Evolutionary conservation across 805 yeast genomes (phyloP).

Genomic region (Jamesozyma hellenica): DNA sequence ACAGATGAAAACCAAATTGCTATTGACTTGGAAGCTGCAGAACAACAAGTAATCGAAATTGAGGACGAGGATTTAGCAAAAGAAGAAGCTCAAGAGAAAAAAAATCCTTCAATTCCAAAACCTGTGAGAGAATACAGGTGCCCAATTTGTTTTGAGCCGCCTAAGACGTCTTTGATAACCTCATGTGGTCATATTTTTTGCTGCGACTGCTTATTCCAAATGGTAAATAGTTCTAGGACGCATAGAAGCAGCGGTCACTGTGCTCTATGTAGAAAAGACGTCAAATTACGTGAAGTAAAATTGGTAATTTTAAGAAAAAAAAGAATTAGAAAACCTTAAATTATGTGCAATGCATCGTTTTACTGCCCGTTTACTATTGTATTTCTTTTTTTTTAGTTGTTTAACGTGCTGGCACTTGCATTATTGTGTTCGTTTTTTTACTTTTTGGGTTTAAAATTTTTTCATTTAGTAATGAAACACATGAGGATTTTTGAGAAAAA

Average conservation of each 20-base stretch:
- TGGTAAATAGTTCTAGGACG: constrained; percentile 38
- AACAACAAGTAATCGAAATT: constrained; percentile 33
- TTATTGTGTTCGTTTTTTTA: no score
- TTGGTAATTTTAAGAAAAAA: constrained; percentile 29
- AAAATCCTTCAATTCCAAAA: constrained; percentile 16
- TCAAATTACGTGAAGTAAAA: constrained; percentile 25
- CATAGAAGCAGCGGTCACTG: constrained; percentile 32
- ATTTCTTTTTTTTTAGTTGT: no score
- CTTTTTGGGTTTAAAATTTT: no score
- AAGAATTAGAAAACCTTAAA: constrained; percentile 7
- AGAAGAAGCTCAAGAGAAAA: constrained; percentile 9
- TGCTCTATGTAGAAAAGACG: constrained; percentile 34
- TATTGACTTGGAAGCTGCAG: constrained; percentile 17
- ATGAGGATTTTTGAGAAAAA: no score
- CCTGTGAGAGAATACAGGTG: constrained; percentile 34
- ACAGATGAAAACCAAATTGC: background rate
- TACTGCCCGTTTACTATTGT: no score
- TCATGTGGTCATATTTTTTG: constrained; percentile 55
- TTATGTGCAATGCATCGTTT: background rate
- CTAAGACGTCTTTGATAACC: constrained; percentile 38
- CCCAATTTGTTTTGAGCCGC: constrained; percentile 48
- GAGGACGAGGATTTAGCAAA: constrained; percentile 29
- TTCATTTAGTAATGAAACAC: no score
- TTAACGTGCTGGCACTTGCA: no score
- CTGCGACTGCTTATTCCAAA: constrained; percentile 40